Conservation (phyloP, 129 eudicot genomes). For the Escallonia herrerae region DNA sequence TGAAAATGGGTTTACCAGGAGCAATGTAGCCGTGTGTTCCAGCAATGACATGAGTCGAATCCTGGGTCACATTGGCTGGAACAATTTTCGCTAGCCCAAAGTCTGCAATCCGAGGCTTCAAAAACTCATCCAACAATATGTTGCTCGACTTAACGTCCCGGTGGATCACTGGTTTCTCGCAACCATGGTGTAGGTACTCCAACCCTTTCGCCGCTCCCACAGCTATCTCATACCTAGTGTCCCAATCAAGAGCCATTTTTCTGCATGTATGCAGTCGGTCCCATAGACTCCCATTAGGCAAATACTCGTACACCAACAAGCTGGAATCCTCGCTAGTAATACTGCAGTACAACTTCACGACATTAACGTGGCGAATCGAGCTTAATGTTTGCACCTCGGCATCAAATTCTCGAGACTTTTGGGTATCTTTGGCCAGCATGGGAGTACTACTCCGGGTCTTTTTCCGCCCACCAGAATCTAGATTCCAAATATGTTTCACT, state of each 20-base stretch:
- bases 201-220: slow-evolving; percentile 74
- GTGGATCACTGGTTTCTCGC: slow-evolving; percentile 65
- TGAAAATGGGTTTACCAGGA: slow-evolving; percentile 39
- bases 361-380: slow-evolving; percentile 75
- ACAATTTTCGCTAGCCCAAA: slow-evolving; percentile 78
- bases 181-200: slow-evolving; percentile 74
- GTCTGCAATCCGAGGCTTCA: slow-evolving; percentile 79
- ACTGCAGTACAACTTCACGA: slow-evolving; percentile 71
- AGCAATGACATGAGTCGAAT: slow-evolving; percentile 56
- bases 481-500: slow-evolving; percentile 73
- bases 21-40: slow-evolving; percentile 92
- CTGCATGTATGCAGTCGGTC: slow-evolving; percentile 53
- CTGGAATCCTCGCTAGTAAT: slow-evolving; percentile 77
- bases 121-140: slow-evolving; percentile 61
- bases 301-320: slow-evolving; percentile 69
- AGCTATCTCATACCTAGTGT: slow-evolving; percentile 56
- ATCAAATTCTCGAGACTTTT: slow-evolving; percentile 41
- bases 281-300: slow-evolving; percentile 89
- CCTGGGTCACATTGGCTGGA: slow-evolving; percentile 25
- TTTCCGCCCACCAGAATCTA: slow-evolving; percentile 22
- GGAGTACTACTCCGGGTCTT: slow-evolving; percentile 30
- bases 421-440: slow-evolving; percentile 27
- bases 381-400: slow-evolving; percentile 73
- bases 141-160: slow-evolving; percentile 85
- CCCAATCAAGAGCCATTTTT: slow-evolving; percentile 64